These are phyloP conservation scores for Dioscorea alata DNA, from an alignment of 106 monocot genomes.

Conservation along the genomic window DNA sequence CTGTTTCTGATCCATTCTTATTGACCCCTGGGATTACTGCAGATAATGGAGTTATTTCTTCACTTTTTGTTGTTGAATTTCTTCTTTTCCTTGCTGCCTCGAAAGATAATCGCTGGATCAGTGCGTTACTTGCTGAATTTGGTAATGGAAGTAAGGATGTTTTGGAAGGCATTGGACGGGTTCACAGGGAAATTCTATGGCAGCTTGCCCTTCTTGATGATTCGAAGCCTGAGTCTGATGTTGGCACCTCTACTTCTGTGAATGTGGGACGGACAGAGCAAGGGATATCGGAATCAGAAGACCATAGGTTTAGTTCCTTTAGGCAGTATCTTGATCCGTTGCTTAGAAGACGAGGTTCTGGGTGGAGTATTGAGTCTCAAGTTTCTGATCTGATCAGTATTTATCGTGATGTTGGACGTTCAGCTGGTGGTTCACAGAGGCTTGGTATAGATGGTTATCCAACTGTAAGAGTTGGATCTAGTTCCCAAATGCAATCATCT, in stretches of 20 bases:
- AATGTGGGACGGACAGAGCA: slow-evolving; percentile 40
- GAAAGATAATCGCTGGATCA: slow-evolving; percentile 96
- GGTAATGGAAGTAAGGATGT: slow-evolving; percentile 82
- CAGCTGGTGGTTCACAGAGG: slow-evolving; percentile 44
- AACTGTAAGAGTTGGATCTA: slow-evolving; percentile 23
- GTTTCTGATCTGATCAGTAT: slow-evolving; percentile 92
- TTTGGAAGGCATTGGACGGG: slow-evolving; percentile 78
- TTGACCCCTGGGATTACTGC: slow-evolving; percentile 17
- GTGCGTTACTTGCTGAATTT: slow-evolving; percentile 83
- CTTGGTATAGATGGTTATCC: slow-evolving; percentile 43
- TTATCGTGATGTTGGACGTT: slow-evolving; percentile 81
- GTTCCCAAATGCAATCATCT: slow-evolving; percentile 23
- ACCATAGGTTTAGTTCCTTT: slow-evolving; percentile 64
- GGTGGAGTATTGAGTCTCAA: slow-evolving; percentile 93
- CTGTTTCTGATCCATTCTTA: slow-evolving; percentile 39
- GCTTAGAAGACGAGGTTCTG: slow-evolving; percentile 66
- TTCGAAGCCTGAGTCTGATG: slow-evolving; percentile 49
- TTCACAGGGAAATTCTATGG: slow-evolving; percentile 90
- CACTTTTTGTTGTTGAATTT: slow-evolving; percentile 96
- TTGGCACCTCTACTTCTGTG: slow-evolving; percentile 27
- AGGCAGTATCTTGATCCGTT: slow-evolving; percentile 91
- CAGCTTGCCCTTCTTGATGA: slow-evolving; percentile 88
- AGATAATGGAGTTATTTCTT: slow-evolving; percentile 57
- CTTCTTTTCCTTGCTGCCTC: slow-evolving; percentile 91
- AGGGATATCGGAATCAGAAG: slow-evolving; percentile 43